Evolutionary conservation across 2,329 filamentous ascomycete genomes (phyloP).

Genomic region (Domatiomyces globalis): DNA sequence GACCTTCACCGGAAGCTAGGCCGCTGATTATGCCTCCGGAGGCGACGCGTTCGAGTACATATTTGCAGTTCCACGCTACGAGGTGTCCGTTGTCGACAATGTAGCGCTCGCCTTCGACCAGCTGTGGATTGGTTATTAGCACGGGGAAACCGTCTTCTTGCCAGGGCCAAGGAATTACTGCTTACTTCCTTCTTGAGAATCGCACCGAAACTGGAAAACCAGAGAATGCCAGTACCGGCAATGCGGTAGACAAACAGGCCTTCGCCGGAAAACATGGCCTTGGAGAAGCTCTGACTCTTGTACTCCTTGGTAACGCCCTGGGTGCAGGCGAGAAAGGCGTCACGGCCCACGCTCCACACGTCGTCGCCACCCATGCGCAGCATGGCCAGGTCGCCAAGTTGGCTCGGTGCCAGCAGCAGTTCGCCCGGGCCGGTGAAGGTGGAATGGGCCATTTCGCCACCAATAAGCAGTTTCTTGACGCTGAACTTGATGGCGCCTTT

Average conservation of each 20-base stretch:
- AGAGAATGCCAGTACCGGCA: slow-evolving; percentile 63
- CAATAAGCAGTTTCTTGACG: slow-evolving; percentile 77
- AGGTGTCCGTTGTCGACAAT: slow-evolving; percentile 87
- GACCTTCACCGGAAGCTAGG: slow-evolving; percentile 64
- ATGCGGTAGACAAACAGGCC: slow-evolving; percentile 85
- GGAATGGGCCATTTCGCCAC: slow-evolving; percentile 64
- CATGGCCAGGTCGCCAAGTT: slow-evolving; percentile 72
- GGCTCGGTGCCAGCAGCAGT: slow-evolving; percentile 64
- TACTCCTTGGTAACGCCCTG: slow-evolving; percentile 79
- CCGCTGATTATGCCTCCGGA: slow-evolving; percentile 89
- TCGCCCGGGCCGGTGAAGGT: slow-evolving; percentile 83
- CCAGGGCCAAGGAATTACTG: slow-evolving; percentile 12
- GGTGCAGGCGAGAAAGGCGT: slow-evolving; percentile 73
- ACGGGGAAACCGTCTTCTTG: not conserved
- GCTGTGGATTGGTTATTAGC: slow-evolving; percentile 18
- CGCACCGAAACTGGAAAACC: slow-evolving; percentile 86
- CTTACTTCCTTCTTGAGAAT: slow-evolving; percentile 87
- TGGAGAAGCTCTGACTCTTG: slow-evolving; percentile 71
- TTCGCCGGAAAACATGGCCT: slow-evolving; percentile 88
- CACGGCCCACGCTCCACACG: slow-evolving; percentile 70
- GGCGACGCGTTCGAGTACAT: slow-evolving; percentile 75
- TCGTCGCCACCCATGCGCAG: slow-evolving; percentile 55
- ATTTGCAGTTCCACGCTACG: slow-evolving; percentile 94
- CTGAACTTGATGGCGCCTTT: slow-evolving; percentile 73
- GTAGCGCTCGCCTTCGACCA: slow-evolving; percentile 61